phyloP scores from a whole-genome alignment of 345 rosid genomes.

The Brassica carinata region DNA sequence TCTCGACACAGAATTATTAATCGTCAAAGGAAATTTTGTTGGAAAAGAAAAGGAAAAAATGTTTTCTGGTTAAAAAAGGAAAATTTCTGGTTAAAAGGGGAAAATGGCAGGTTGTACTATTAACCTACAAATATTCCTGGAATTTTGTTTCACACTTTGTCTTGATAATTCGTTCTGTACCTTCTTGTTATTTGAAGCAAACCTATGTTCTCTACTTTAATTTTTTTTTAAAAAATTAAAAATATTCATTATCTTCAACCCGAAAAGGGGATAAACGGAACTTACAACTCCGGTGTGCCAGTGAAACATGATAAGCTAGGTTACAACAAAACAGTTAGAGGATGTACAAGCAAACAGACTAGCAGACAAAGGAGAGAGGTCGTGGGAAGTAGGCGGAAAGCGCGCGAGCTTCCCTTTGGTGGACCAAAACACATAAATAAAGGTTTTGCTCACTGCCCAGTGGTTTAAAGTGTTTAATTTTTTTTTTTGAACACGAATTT shows the following conservation, averaged over 20 bases:
- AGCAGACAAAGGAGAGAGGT: too few relatives aligned
- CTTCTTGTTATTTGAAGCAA: neutral
- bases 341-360: too few relatives aligned
- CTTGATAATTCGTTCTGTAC: neutral
- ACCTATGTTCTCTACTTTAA: neutral
- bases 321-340: too few relatives aligned
- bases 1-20: constrained; percentile 7
- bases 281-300: too few relatives aligned
- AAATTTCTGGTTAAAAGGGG: neutral
- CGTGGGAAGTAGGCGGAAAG: too few relatives aligned
- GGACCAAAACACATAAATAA: neutral
- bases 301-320: too few relatives aligned
- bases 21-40: constrained; percentile 15
- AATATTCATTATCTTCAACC: too few relatives aligned
- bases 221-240: too few relatives aligned
- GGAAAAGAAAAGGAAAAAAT: neutral
- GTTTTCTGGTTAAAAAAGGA: constrained; percentile 11
- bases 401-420: too few relatives aligned
- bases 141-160: neutral
- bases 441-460: neutral
- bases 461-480: too few relatives aligned
- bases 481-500: too few relatives aligned
- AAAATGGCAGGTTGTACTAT: neutral
- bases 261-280: too few relatives aligned
- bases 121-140: constrained; percentile 1